Evolutionary conservation across 2,329 filamentous ascomycete species (phyloP).

Genomic region (Aureobasidium sp.): DNA sequence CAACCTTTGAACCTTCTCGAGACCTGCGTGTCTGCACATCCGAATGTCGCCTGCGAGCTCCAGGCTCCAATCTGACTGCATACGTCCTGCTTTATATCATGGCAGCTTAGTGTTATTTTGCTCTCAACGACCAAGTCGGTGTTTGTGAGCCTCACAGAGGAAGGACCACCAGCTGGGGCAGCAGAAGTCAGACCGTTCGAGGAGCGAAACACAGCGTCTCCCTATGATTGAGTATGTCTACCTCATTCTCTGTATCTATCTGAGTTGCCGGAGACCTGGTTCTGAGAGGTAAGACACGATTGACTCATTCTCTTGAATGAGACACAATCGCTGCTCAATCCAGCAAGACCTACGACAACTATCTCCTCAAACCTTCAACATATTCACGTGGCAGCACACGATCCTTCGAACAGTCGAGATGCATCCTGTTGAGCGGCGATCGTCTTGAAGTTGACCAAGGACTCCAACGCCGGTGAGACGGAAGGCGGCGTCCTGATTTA

Average conservation of each 20-base stretch:
- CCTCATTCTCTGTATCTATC: not conserved
- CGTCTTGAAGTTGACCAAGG: not conserved
- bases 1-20: not conserved
- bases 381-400: not conserved
- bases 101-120: not conserved
- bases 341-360: not conserved
- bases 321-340: not conserved
- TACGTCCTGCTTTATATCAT: not conserved
- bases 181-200: not conserved
- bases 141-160: not conserved
- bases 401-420: not conserved
- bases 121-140: not conserved
- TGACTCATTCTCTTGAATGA: not conserved
- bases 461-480: not conserved
- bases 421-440: not conserved
- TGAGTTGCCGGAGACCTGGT: not conserved
- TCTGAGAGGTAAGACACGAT: not conserved
- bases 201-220: not conserved
- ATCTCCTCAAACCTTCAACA: not conserved
- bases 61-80: not conserved
- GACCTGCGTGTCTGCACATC: not conserved
- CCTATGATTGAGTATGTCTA: not conserved
- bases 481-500: conserved; percentile 1
- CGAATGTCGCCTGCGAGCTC: no score
- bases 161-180: not conserved